Conservation (phyloP, 352 stramenopile genomes). For the Globisporangium nagaii region DNA sequence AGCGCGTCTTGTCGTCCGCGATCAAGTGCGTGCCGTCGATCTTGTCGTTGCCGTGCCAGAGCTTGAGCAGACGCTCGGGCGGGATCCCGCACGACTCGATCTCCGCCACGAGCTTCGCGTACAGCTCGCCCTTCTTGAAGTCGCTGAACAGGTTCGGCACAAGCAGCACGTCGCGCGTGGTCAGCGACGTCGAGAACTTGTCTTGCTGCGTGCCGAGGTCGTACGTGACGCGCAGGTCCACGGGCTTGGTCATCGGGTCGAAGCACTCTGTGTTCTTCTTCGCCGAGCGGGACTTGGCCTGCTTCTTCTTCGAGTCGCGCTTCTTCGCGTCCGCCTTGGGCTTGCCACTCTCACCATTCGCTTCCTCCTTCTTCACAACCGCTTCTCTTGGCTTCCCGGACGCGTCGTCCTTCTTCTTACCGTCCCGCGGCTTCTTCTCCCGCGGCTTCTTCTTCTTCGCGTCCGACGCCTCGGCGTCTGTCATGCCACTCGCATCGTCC, state of each 20-base stretch:
- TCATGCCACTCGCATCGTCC: neutral
- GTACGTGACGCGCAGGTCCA: slow-evolving; percentile 69
- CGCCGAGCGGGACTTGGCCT: slow-evolving; percentile 22
- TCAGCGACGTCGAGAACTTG: slow-evolving; percentile 54
- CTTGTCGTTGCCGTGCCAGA: slow-evolving; percentile 85
- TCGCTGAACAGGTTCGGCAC: slow-evolving; percentile 73
- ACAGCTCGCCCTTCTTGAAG: slow-evolving; percentile 67
- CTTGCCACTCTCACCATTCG: slow-evolving; percentile 7
- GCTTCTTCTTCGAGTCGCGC: slow-evolving; percentile 34
- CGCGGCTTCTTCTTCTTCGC: slow-evolving; percentile 14
- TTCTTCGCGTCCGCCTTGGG: slow-evolving; percentile 26
- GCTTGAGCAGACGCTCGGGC: slow-evolving; percentile 61
- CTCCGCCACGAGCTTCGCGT: slow-evolving; percentile 59
- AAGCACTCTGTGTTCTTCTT: slow-evolving; percentile 84
- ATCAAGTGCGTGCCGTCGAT: slow-evolving; percentile 93
- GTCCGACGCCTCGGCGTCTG: neutral
- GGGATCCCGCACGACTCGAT: slow-evolving; percentile 64
- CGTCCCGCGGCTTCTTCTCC: slow-evolving; percentile 1
- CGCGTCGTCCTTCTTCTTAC: slow-evolving; percentile 7
- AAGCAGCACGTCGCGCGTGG: slow-evolving; percentile 57
- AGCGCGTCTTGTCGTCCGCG: slow-evolving; percentile 83
- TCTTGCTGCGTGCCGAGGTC: slow-evolving; percentile 50
- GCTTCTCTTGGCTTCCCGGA: slow-evolving; percentile 11
- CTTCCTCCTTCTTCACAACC: slow-evolving; percentile 20
- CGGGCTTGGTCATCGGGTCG: slow-evolving; percentile 56